phyloP scores from a whole-genome alignment of 1,284 basidiomycete species.

The Peniophora sp. region DNA sequence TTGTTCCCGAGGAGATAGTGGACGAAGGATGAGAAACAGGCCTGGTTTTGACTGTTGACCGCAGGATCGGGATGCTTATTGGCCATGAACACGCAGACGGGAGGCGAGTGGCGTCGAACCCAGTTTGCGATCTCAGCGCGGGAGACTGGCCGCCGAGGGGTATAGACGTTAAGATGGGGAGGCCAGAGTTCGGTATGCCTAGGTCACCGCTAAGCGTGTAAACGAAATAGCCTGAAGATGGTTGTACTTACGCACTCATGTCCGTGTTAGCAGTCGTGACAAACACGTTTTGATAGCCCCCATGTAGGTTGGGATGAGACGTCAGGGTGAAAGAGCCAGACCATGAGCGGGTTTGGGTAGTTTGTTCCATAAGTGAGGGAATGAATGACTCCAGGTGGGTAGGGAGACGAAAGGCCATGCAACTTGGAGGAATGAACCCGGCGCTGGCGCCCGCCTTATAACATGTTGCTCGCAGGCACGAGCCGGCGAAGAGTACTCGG shows the following conservation, averaged over 20 bases:
- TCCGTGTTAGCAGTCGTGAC: constrained; percentile 60
- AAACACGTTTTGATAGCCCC: constrained; percentile 36
- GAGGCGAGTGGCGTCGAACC: constrained; percentile 35
- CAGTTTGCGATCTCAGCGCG: constrained; percentile 37
- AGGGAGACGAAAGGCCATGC: constrained; percentile 54
- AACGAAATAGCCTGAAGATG: too few relatives aligned
- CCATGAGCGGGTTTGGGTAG: constrained; percentile 37
- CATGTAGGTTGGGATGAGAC: constrained; percentile 24
- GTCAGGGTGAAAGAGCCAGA: constrained; percentile 44
- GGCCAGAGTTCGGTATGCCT: constrained; percentile 40
- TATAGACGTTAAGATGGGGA: constrained; percentile 36
- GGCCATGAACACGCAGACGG: constrained; percentile 56
- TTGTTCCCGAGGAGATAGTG: constrained; percentile 42
- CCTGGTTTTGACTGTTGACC: constrained; percentile 39
- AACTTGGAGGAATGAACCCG: constrained; percentile 6
- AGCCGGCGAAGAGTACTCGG: too few relatives aligned
- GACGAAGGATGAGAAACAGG: constrained; percentile 46
- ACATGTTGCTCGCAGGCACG: too few relatives aligned
- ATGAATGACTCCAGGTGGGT: constrained; percentile 50
- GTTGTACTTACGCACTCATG: constrained; percentile 48
- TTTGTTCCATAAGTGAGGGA: constrained; percentile 42
- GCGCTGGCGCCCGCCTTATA: too few relatives aligned
- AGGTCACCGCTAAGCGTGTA: background rate
- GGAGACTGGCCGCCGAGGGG: constrained; percentile 34
- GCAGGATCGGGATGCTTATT: constrained; percentile 44